Evolutionary conservation across 306 rosid species (phyloP).

Genomic region (Gillenia trifoliata): DNA sequence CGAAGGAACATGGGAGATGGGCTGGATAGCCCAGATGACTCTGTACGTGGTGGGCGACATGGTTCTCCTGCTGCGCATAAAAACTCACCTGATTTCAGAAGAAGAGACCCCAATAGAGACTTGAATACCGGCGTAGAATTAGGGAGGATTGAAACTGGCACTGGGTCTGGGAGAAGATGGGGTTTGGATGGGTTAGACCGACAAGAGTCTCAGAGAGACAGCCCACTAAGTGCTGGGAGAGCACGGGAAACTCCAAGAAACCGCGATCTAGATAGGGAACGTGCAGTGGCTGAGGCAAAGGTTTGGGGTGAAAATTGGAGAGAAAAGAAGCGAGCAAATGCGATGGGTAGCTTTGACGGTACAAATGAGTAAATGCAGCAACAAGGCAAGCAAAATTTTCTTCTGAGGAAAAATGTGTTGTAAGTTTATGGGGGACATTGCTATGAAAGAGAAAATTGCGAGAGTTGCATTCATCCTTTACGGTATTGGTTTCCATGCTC

Average conservation of each 20-base stretch:
- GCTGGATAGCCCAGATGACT: conserved; percentile 73
- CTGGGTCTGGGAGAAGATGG: conserved; percentile 83
- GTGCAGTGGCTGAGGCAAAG: conserved; percentile 93
- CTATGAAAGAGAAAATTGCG: conserved; percentile 20
- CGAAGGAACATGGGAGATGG: conserved; percentile 63
- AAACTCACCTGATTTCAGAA: conserved; percentile 80
- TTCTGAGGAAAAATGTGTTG: conserved; percentile 25
- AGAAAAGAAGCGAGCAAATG: conserved; percentile 77
- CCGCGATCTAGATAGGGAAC: conserved; percentile 91
- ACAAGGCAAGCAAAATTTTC: conserved; percentile 8
- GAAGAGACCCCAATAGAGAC: conserved; percentile 59
- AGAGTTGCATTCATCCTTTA: conserved; percentile 29
- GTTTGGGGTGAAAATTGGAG: conserved; percentile 99
- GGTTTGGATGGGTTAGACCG: conserved; percentile 71
- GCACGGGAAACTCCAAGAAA: conserved; percentile 72
- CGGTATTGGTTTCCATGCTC: conserved; percentile 41
- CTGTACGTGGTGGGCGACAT: conserved; percentile 34
- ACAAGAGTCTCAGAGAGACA: conserved; percentile 66
- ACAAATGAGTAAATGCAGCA: conserved; percentile 55
- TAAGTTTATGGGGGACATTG: conserved; percentile 23
- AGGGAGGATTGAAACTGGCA: conserved; percentile 58
- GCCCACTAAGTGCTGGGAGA: conserved; percentile 81
- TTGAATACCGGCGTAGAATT: conserved; percentile 37
- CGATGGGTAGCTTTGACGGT: conserved; percentile 80
- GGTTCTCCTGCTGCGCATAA: conserved; percentile 72